phyloP scores from a whole-genome alignment of 805 yeast species.

The Candida andamanensis region DNA sequence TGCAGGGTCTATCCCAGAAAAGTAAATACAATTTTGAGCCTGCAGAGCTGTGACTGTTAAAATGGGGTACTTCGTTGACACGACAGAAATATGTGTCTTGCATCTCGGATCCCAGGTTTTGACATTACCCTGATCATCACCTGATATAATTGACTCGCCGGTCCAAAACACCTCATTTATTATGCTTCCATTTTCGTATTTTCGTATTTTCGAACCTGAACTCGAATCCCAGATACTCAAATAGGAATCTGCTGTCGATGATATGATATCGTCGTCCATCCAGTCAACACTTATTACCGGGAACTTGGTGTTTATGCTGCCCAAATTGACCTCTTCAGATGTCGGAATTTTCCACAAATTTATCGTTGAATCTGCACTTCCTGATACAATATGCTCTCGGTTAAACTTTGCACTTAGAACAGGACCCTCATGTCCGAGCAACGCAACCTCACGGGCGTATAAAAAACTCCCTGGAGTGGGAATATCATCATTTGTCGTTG shows the following conservation, averaged over 20 bases:
- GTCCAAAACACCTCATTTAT: slow-evolving; percentile 50
- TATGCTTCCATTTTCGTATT: slow-evolving; percentile 32
- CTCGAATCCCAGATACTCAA: slow-evolving; percentile 58
- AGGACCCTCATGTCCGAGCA: slow-evolving; percentile 46
- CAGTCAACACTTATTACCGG: slow-evolving; percentile 61
- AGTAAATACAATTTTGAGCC: slow-evolving; percentile 39
- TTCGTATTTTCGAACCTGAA: slow-evolving; percentile 51
- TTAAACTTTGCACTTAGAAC: slow-evolving; percentile 51
- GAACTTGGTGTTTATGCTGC: slow-evolving; percentile 47
- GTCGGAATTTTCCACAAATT: slow-evolving; percentile 42
- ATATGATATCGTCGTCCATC: slow-evolving; percentile 41
- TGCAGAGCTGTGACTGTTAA: slow-evolving; percentile 40
- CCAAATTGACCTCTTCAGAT: slow-evolving; percentile 33
- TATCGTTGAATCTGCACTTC: slow-evolving; percentile 54
- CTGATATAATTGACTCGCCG: slow-evolving; percentile 40
- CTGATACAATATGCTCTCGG: slow-evolving; percentile 48
- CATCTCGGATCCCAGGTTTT: slow-evolving; percentile 62
- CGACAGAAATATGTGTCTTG: slow-evolving; percentile 35
- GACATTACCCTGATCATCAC: slow-evolving; percentile 60
- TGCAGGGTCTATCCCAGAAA: slow-evolving; percentile 65
- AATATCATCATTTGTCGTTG: no score
- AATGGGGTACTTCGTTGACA: slow-evolving; percentile 54
- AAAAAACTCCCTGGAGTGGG: no score
- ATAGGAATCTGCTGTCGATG: slow-evolving; percentile 59
- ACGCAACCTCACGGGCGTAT: slow-evolving; percentile 26